Conservation (phyloP, 2,329 filamentous ascomycete species). For the Coleophoma cylindrospora region DNA sequence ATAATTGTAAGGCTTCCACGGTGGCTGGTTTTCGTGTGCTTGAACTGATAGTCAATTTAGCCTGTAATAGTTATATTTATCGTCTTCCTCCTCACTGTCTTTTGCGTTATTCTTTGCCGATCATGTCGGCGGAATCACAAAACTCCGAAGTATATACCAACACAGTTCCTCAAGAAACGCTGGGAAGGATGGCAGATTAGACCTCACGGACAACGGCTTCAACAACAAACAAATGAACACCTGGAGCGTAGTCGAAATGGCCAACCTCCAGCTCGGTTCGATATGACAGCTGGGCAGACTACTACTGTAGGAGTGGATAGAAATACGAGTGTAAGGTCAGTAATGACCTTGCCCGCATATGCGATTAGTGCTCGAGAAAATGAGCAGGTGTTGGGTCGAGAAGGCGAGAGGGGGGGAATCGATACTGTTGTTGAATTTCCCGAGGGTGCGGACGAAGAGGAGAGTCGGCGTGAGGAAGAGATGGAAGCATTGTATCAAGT, state of each 20-base stretch:
- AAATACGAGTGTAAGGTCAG: slow-evolving; percentile 82
- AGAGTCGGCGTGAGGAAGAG: slow-evolving; percentile 81
- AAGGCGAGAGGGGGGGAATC: slow-evolving; percentile 87
- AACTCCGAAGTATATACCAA: slow-evolving; percentile 42
- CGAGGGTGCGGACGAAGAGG: slow-evolving; percentile 66
- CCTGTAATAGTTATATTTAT: neutral
- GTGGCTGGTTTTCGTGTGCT: no score
- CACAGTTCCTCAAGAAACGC: slow-evolving; percentile 38
- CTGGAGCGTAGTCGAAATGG: slow-evolving; percentile 27
- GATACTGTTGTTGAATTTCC: slow-evolving; percentile 87
- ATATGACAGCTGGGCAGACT: neutral
- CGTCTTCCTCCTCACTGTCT: neutral
- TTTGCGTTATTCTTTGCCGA: slow-evolving; percentile 14
- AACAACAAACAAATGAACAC: slow-evolving; percentile 23
- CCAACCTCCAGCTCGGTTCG: slow-evolving; percentile 1
- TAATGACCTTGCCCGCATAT: slow-evolving; percentile 91
- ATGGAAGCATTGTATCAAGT: slow-evolving; percentile 95
- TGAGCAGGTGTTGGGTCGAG: slow-evolving; percentile 79
- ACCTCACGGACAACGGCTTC: slow-evolving; percentile 15
- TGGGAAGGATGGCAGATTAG: slow-evolving; percentile 38
- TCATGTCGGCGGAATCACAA: slow-evolving; percentile 32
- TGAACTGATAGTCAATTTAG: neutral
- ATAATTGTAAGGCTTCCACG: neutral
- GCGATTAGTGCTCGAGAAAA: slow-evolving; percentile 65
- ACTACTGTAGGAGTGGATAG: slow-evolving; percentile 53